Conservation (phyloP, 169 alveolate species). For the Eimeria acervulina region DNA sequence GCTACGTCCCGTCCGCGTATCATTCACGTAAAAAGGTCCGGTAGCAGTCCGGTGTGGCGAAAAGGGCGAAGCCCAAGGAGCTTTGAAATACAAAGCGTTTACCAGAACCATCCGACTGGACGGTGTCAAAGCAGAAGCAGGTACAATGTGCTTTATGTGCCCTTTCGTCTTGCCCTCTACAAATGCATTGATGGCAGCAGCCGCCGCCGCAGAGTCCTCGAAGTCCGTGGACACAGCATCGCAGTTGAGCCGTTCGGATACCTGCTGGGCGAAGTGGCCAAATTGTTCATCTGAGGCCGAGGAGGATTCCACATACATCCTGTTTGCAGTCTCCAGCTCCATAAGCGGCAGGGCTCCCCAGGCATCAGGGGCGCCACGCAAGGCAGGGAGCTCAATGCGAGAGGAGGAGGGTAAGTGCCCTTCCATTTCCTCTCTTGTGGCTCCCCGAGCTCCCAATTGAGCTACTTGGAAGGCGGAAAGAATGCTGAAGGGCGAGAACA, state of each 20-base stretch:
- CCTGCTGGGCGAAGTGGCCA: background rate
- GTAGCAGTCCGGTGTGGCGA: background rate
- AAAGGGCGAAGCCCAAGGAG: constrained; percentile 56
- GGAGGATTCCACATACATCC: constrained; percentile 57
- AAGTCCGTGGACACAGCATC: constrained; percentile 6
- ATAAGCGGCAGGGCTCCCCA: background rate
- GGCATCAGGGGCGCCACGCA: background rate
- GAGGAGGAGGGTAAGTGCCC: background rate
- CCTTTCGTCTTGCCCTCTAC: constrained; percentile 60
- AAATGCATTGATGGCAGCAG: constrained; percentile 63
- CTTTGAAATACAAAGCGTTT: constrained; percentile 69
- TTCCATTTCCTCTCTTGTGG: constrained; percentile 62
- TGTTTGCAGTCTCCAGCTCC: constrained; percentile 36
- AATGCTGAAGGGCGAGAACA: constrained; percentile 78
- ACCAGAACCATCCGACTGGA: constrained; percentile 57
- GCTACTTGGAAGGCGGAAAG: constrained; percentile 72
- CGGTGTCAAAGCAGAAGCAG: background rate
- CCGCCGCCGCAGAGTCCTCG: constrained; percentile 10
- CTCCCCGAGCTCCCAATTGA: constrained; percentile 70
- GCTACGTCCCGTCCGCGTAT: constrained; percentile 6
- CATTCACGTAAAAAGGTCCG: constrained; percentile 33
- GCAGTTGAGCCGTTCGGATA: background rate
- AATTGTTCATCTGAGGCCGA: constrained; percentile 7
- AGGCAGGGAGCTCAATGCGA: constrained; percentile 39
- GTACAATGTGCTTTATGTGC: constrained; percentile 54